A percentile compares a stretch with the other conserved stretches of the same genome.
Evolutionary conservation across 2,329 filamentous ascomycete genomes (phyloP).

Genomic region (Fusarium oligoseptatum): DNA sequence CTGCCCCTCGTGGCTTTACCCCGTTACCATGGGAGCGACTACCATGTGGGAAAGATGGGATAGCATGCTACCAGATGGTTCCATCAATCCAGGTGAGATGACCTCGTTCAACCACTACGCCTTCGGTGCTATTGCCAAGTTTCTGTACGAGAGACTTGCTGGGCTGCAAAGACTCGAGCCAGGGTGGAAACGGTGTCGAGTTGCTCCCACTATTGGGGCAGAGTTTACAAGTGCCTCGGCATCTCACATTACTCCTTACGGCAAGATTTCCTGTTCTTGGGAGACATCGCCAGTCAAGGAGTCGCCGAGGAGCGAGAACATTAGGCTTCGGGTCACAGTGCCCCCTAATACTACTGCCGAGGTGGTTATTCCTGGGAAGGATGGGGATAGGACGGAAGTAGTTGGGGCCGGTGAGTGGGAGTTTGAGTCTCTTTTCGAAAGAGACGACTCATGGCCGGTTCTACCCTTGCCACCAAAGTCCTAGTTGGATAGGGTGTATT

Average conservation of each 20-base stretch:
- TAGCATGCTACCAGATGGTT: slow-evolving; percentile 53
- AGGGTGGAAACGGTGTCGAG: slow-evolving; percentile 30
- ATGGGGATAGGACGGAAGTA: neutral
- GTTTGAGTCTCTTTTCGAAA: neutral
- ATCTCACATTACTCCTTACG: slow-evolving; percentile 15
- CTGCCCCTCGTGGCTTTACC: slow-evolving; percentile 56
- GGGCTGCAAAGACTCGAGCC: slow-evolving; percentile 30
- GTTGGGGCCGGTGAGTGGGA: slow-evolving; percentile 10
- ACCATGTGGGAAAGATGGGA: slow-evolving; percentile 61
- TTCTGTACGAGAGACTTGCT: slow-evolving; percentile 48
- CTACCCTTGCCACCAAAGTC: neutral
- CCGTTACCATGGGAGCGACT: slow-evolving; percentile 55
- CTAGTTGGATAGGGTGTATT: neutral
- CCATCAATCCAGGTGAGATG: slow-evolving; percentile 56
- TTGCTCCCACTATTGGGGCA: slow-evolving; percentile 7
- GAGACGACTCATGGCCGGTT: slow-evolving; percentile 14
- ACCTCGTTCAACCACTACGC: slow-evolving; percentile 59
- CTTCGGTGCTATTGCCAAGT: slow-evolving; percentile 55
- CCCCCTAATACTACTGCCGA: neutral
- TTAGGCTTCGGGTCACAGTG: neutral
- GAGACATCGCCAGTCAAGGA: neutral
- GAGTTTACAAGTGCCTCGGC: slow-evolving; percentile 14
- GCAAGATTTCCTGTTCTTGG: slow-evolving; percentile 3
- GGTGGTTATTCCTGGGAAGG: neutral
- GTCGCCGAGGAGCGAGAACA: neutral